Conservation (phyloP, 1,284 basidiomycete genomes). For the Fomitiporia mediterranea region DNA sequence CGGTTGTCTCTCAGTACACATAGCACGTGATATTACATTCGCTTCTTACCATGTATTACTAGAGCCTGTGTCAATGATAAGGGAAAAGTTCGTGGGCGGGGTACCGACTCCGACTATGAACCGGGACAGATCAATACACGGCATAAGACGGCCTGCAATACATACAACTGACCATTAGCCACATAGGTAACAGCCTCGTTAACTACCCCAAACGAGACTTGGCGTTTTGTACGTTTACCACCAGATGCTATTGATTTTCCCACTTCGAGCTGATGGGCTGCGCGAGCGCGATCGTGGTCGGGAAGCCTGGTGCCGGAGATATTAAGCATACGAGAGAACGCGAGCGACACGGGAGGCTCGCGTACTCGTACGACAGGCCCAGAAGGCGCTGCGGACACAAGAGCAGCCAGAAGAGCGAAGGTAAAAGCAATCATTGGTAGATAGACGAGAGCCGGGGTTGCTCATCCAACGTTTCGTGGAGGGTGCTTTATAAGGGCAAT, state of each 20-base stretch:
- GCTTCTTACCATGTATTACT: slow-evolving; percentile 22
- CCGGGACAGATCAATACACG: too few relatives aligned
- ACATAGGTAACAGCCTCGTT: slow-evolving; percentile 7
- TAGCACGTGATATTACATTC: neutral
- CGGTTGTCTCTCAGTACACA: too few relatives aligned
- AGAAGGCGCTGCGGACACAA: neutral
- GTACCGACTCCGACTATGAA: slow-evolving; percentile 17
- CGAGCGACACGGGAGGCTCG: slow-evolving; percentile 5
- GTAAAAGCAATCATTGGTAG: neutral
- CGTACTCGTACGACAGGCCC: slow-evolving; percentile 7
- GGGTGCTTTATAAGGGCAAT: too few relatives aligned
- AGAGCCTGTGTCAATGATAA: slow-evolving; percentile 22
- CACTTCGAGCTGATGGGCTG: neutral
- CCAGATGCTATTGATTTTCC: neutral
- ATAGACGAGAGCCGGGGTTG: neutral
- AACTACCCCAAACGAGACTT: neutral
- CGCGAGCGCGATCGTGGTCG: slow-evolving; percentile 16
- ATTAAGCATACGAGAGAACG: slow-evolving; percentile 11
- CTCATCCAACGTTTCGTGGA: too few relatives aligned
- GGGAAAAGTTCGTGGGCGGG: slow-evolving; percentile 16
- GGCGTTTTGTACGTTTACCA: neutral
- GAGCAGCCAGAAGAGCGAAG: neutral
- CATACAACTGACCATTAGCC: neutral
- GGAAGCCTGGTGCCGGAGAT: slow-evolving; percentile 1
- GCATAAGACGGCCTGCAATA: neutral